Conservation (phyloP, 192 early-diverging fungal genomes). For the Mortierella alpina region DNA sequence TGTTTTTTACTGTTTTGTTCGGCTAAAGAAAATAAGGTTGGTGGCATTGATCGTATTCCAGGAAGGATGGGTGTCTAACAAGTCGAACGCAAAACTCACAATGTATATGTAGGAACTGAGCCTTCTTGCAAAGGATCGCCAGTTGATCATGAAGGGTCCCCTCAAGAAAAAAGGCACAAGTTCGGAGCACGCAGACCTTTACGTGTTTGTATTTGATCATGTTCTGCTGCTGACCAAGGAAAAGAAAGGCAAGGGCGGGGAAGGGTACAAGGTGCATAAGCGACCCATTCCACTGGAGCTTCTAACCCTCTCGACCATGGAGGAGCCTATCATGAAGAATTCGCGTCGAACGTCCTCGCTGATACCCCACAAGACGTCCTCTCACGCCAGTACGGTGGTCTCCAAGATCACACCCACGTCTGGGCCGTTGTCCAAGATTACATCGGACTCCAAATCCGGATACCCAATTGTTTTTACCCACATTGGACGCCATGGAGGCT, state of each 20-base stretch:
- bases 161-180: constrained; percentile 75
- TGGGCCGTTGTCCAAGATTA: constrained; percentile 43
- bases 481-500: constrained; percentile 77
- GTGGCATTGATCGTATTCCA: not conserved
- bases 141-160: constrained; percentile 83
- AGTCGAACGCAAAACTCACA: not conserved
- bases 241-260: constrained; percentile 68
- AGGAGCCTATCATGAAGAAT: constrained; percentile 44
- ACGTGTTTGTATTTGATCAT: constrained; percentile 91
- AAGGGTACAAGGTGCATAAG: constrained; percentile 72
- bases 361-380: constrained; percentile 41
- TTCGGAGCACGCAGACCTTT: constrained; percentile 72
- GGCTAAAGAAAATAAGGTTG: not conserved
- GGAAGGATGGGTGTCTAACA: not conserved
- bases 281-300: constrained; percentile 88
- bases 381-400: constrained; percentile 27
- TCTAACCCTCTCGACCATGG: constrained; percentile 70
- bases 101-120: constrained; percentile 70
- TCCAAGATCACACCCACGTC: constrained; percentile 46
- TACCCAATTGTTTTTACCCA: constrained; percentile 82
- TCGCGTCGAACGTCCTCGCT: constrained; percentile 43
- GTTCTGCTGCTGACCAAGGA: constrained; percentile 79
- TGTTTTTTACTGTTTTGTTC: not conserved
- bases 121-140: constrained; percentile 74
- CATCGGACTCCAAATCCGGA: constrained; percentile 64